Evolutionary conservation across 2,329 filamentous ascomycete species (phyloP).

Genomic region (Phaeophleospora eucalypticola): DNA sequence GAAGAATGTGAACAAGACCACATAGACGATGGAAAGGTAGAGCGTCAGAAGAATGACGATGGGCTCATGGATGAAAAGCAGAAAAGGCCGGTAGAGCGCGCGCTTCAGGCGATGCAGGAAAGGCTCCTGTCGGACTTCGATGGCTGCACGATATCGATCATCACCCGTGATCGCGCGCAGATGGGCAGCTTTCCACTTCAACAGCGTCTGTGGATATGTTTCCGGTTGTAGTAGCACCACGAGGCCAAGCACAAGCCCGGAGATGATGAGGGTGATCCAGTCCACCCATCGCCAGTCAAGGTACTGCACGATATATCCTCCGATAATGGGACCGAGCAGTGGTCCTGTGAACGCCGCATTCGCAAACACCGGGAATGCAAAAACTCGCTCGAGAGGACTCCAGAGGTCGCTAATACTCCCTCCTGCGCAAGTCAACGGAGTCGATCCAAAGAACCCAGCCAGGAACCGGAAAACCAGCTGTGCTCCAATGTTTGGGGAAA

Average conservation of each 20-base stretch:
- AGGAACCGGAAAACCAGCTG: slow-evolving; percentile 50
- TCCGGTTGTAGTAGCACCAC: slow-evolving; percentile 47
- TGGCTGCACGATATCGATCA: slow-evolving; percentile 44
- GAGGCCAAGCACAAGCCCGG: slow-evolving; percentile 25
- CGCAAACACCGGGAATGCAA: slow-evolving; percentile 49
- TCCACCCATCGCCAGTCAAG: slow-evolving; percentile 47
- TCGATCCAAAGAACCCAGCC: slow-evolving; percentile 47
- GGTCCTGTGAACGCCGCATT: slow-evolving; percentile 42
- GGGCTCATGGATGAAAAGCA: slow-evolving; percentile 33
- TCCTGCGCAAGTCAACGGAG: slow-evolving; percentile 44
- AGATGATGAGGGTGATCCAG: slow-evolving; percentile 37
- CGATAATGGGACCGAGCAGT: slow-evolving; percentile 42
- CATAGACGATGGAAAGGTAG: slow-evolving; percentile 51
- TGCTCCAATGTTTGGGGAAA: slow-evolving; percentile 45
- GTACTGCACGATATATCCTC: slow-evolving; percentile 41
- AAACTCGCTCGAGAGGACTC: slow-evolving; percentile 31
- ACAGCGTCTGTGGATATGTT: slow-evolving; percentile 44
- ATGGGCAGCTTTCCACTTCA: slow-evolving; percentile 37
- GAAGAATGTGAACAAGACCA: slow-evolving; percentile 53
- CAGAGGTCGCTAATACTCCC: slow-evolving; percentile 36
- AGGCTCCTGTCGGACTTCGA: slow-evolving; percentile 42
- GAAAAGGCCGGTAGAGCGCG: slow-evolving; percentile 41
- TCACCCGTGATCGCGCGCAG: slow-evolving; percentile 35
- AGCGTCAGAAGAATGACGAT: slow-evolving; percentile 46
- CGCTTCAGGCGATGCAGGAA: slow-evolving; percentile 36